phyloP scores from a whole-genome alignment of 352 stramenopile species.

The Pythium insidiosum region DNA sequence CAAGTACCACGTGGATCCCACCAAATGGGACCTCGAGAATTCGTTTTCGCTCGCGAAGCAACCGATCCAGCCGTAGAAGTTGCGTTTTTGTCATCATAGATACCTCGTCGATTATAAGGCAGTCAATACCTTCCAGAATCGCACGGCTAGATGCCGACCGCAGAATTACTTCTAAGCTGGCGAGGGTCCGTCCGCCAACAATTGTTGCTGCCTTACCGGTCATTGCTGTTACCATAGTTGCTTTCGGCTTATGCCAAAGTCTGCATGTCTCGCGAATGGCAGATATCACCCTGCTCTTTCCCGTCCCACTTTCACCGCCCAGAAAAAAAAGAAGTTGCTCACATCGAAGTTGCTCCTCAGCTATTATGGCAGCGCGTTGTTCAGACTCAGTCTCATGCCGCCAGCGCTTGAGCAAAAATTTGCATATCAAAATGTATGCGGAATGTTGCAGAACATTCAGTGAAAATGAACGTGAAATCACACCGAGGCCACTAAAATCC shows the following conservation, averaged over 20 bases:
- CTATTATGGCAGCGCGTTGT: too few species aligned
- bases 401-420: background rate
- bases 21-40: background rate
- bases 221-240: background rate
- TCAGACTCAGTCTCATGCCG: too few species aligned
- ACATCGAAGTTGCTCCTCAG: too few species aligned
- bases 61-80: background rate
- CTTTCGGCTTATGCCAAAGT: background rate
- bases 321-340: background rate
- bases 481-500: background rate
- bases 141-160: background rate
- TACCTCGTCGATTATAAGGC: background rate
- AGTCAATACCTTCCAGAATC: background rate
- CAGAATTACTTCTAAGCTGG: background rate
- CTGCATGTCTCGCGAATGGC: background rate
- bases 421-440: background rate
- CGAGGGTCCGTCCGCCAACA: background rate
- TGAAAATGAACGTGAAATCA: too few species aligned
- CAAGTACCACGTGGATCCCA: background rate
- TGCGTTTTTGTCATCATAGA: background rate
- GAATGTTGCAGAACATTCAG: background rate
- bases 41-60: background rate
- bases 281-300: background rate
- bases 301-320: background rate
- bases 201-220: background rate